Base-by-base conservation (phyloP, 352 stramenopile genomes). In the Pythium dissimile region DNA sequence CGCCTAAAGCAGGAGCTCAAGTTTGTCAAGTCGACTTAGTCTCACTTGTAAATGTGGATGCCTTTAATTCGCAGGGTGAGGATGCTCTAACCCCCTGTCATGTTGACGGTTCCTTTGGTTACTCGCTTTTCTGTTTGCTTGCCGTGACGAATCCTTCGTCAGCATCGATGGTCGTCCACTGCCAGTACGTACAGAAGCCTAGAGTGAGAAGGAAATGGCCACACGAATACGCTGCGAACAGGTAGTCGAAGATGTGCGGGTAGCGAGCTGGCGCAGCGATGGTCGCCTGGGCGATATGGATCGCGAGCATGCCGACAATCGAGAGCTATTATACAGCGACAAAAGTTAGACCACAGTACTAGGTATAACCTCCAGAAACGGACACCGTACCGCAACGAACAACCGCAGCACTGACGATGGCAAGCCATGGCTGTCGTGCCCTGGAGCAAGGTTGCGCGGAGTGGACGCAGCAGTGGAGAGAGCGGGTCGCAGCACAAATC, bases 1-100 rank as follows among this genome's bases (percentile, higher is more conserved):
- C 73, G 83, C 65, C 59, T 93, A 59, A 91, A 94, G 61, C 87
- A 91, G 63, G 74, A 94, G 64, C 79, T 94, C 55, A 89, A 90
- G 65, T 78, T 87, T 32, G 39, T 92, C 55, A 77, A 86, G 59
- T 75, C 64, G 39, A 78, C 52, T n/a, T n/a, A n/a, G n/a, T n/a
- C n/a, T n/a, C n/a, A n/a, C n/a, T n/a, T n/a, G n/a, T 61, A 88
- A 88, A 64, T 88, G 78, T 5, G 28, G 24, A 27, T 26, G 18
- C 13, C 8, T 5, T 13, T 15, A 24, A 34, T 27, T 27, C 41
- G 26, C n/a, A n/a, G 26, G n/a, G 27, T 16, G 31, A 37, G 11
- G 5, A 54, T 5, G 12, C 18, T n/a, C n/a, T n/a, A n/a, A n/a
- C n/a, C n/a, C n/a, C n/a, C n/a, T n/a, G n/a, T n/a, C n/a, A n/a